Base-by-base conservation (phyloP, 441 rosid species). In the Pelargonium citronellum region DNA sequence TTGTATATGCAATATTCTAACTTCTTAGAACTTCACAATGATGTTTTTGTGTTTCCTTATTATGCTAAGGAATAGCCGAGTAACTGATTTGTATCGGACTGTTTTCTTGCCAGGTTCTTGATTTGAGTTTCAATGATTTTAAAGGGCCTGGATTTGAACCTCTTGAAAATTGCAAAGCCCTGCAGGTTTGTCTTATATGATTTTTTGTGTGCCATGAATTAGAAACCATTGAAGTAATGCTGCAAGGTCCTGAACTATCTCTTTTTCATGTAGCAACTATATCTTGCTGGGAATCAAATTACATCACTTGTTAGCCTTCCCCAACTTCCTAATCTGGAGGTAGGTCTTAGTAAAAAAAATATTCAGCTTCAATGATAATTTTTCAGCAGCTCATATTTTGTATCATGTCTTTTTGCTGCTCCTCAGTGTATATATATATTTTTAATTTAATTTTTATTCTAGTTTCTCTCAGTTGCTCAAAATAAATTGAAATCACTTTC, bases 61-160 rank as follows among this genome's bases (percentile, higher is more conserved):
- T 66, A 58, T 65, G 61, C 64, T 5, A 58, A 60, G 39, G 62
- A 69, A 69, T 55, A 41, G 39, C 0, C 65, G 64, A 67, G 58
- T 61, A 61, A 66, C 30, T 68, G 44, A 76, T 74, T 67, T 51
- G 24, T 3, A 20, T 4, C 61, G 22, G 1, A 49, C 51, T 74
- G 7, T 72, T 70, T 69, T 85, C n/a, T 77, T 78, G 60, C n/a
- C 83, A 92, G 99, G 99, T 95, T 79, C 90, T 95, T 73, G 99
- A 95, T 84, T 84, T 95, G 88, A 92, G 99, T 83, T 95, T 92
- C 83, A 95, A 92, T 86, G 99, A 95, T 79, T 95, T 95, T 80
- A 95, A 92, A 84, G 99, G 99, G 71, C 97, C 99, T 66, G 98
- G 90, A 64, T 95, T 95, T 84, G 99, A 95, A 75, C 99, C 99